Percentiles rank a stretch among this genome's conserved stretches.
Evolutionary conservation across 2,329 filamentous ascomycete species (phyloP).

Genomic region (Scorias spongiosa): DNA sequence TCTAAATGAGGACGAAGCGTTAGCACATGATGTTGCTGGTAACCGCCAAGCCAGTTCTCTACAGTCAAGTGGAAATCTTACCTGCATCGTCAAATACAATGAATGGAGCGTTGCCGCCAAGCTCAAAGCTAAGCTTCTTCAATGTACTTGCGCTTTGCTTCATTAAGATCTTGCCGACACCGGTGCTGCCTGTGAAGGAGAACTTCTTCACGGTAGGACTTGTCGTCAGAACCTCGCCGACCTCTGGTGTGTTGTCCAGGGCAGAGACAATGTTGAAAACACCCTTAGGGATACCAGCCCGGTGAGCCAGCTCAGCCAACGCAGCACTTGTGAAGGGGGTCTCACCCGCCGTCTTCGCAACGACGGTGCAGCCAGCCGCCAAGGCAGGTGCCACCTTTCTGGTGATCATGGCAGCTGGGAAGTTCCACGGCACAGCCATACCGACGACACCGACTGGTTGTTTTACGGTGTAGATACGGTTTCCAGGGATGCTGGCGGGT

Average conservation of each 20-base stretch:
- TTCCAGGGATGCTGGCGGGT: slow-evolving; percentile 51
- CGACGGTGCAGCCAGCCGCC: slow-evolving; percentile 89
- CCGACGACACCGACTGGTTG: slow-evolving; percentile 75
- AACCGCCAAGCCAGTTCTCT: background rate
- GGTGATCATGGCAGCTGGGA: slow-evolving; percentile 37
- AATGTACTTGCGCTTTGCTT: slow-evolving; percentile 69
- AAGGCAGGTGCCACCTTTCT: slow-evolving; percentile 48
- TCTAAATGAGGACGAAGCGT: slow-evolving; percentile 35
- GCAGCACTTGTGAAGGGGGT: slow-evolving; percentile 86
- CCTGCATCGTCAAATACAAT: slow-evolving; percentile 77
- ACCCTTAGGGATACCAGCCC: slow-evolving; percentile 78
- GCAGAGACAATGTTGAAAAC: slow-evolving; percentile 83
- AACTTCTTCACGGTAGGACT: slow-evolving; percentile 70
- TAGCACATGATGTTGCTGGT: background rate
- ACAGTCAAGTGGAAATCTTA: slow-evolving; percentile 18
- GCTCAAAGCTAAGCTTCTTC: slow-evolving; percentile 79
- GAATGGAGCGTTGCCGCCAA: slow-evolving; percentile 89
- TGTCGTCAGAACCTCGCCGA: slow-evolving; percentile 65
- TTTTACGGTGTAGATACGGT: slow-evolving; percentile 63
- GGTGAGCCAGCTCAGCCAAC: slow-evolving; percentile 68
- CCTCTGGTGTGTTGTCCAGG: slow-evolving; percentile 59
- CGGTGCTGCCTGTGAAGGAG: slow-evolving; percentile 72
- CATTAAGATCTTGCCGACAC: slow-evolving; percentile 65
- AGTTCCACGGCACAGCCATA: slow-evolving; percentile 71
- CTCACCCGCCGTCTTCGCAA: slow-evolving; percentile 80